Percentiles rank a stretch among this genome's conserved stretches.
Conservation (phyloP, 2,329 filamentous ascomycete species). For the Fonsecaea multimorphosa region DNA sequence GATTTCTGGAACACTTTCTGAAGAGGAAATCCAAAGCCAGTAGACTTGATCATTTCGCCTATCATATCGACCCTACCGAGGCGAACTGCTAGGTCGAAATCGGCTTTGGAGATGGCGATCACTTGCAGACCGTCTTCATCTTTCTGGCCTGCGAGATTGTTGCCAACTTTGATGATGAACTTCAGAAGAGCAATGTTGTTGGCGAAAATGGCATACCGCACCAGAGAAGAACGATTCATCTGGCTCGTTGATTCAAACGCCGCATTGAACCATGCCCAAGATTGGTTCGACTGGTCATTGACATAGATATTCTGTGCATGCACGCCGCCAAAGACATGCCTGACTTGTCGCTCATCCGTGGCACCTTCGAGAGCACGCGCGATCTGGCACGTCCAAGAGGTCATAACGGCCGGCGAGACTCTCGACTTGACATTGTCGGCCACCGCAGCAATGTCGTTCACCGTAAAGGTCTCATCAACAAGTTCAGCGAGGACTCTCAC, state of each 20-base stretch:
- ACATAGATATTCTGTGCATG: constrained; percentile 4
- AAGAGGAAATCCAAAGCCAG: constrained; percentile 72
- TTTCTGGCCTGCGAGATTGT: constrained; percentile 53
- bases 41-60: constrained; percentile 67
- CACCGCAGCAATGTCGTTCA: constrained; percentile 75
- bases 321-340: constrained; percentile 14
- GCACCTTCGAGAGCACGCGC: constrained; percentile 45
- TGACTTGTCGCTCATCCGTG: constrained; percentile 18
- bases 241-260: constrained; percentile 13
- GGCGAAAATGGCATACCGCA: constrained; percentile 57
- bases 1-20: constrained; percentile 69
- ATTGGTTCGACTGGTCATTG: constrained; percentile 8
- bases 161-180: constrained; percentile 63
- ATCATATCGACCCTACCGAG: constrained; percentile 63
- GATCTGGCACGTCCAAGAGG: constrained; percentile 52
- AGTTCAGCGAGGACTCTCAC: constrained; percentile 56
- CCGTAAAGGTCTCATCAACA: constrained; percentile 71
- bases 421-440: constrained; percentile 71
- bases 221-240: constrained; percentile 32
- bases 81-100: constrained; percentile 52
- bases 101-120: constrained; percentile 37
- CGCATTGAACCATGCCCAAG: constrained; percentile 36
- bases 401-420: constrained; percentile 60
- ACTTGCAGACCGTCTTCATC: constrained; percentile 32
- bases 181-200: constrained; percentile 63